phyloP scores from a whole-genome alignment of 208 protist genomes.

The Crithidia mellificae region DNA sequence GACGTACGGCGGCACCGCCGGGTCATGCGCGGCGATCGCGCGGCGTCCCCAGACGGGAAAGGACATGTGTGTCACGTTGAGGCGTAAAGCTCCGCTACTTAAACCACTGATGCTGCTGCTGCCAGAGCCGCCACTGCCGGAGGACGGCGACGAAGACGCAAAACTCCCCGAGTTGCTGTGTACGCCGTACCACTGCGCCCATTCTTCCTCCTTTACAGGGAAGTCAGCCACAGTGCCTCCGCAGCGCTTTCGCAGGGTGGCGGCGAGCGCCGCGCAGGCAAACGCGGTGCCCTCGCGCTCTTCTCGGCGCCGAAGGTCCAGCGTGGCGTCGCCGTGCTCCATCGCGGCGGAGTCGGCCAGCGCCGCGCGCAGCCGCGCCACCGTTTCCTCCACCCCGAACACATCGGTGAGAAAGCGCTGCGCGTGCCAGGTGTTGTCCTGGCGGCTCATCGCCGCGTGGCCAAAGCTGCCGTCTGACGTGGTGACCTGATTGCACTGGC shows the following conservation, averaged over 20 bases:
- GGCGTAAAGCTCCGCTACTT: not conserved
- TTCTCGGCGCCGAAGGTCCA: not conserved
- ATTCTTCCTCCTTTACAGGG: slow-evolving; percentile 21
- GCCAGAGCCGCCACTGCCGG: no score
- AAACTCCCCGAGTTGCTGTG: not conserved
- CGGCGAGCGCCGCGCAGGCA: slow-evolving; percentile 2
- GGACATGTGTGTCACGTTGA: slow-evolving; percentile 1
- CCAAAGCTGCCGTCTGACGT: not conserved
- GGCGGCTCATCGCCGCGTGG: not conserved
- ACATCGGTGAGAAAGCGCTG: slow-evolving; percentile 45
- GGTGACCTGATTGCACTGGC: slow-evolving; percentile 4
- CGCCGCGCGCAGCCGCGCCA: slow-evolving; percentile 21
- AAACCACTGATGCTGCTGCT: not conserved
- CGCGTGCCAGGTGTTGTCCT: slow-evolving; percentile 7
- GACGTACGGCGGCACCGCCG: slow-evolving; percentile 37
- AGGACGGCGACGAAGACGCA: not conserved
- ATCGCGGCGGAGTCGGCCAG: slow-evolving; percentile 6
- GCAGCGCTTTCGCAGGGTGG: slow-evolving; percentile 11
- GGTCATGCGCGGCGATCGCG: slow-evolving; percentile 32
- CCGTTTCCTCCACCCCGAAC: slow-evolving; percentile 29
- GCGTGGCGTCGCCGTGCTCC: not conserved
- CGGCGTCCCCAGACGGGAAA: slow-evolving; percentile 19
- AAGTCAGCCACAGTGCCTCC: slow-evolving; percentile 5
- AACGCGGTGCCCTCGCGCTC: slow-evolving; percentile 19
- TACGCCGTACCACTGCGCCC: slow-evolving; percentile 11